A percentile compares a stretch with the other conserved stretches of the same genome.
Evolutionary conservation across 768 basidiomycete species (phyloP).

Genomic region (Tremella yokohamensis): DNA sequence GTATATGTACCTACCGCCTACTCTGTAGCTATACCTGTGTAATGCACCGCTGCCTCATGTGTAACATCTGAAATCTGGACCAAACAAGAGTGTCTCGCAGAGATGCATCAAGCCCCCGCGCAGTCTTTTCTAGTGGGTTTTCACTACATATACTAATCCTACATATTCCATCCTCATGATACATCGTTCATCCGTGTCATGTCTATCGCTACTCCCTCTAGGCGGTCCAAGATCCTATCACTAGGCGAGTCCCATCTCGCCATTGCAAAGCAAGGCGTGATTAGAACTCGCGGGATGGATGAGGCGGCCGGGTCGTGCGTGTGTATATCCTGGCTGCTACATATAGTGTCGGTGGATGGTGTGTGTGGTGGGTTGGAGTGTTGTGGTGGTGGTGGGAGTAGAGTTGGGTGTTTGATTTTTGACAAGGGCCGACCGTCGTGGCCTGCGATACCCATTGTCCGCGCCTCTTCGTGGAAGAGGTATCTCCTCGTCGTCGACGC

Average conservation of each 20-base stretch:
- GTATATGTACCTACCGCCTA: too few relatives aligned
- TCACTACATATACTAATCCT: too few relatives aligned
- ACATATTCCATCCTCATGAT: too few relatives aligned
- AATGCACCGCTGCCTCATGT: too few relatives aligned
- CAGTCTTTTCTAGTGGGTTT: too few relatives aligned
- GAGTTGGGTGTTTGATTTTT: slow-evolving; percentile 11
- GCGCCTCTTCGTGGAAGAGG: slow-evolving; percentile 44
- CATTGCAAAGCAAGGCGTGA: slow-evolving; percentile 6
- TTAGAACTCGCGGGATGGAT: slow-evolving; percentile 50
- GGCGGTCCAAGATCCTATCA: slow-evolving; percentile 51
- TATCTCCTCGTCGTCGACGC: slow-evolving; percentile 14
- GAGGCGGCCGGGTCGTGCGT: slow-evolving; percentile 45
- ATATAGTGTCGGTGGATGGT: slow-evolving; percentile 2
- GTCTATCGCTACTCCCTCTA: too few relatives aligned
- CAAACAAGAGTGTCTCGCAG: too few relatives aligned
- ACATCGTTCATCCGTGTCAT: too few relatives aligned
- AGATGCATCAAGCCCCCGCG: too few relatives aligned
- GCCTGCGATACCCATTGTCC: slow-evolving; percentile 41
- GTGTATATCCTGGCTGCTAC: too few relatives aligned
- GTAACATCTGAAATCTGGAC: too few relatives aligned
- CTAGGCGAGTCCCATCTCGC: slow-evolving; percentile 42
- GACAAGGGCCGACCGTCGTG: slow-evolving; percentile 32
- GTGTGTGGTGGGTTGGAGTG: slow-evolving; percentile 4
- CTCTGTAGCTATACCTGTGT: too few relatives aligned
- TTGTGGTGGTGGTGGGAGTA: slow-evolving; percentile 12